phyloP scores from a whole-genome alignment of 352 stramenopile species.

The Pythium aphanidermatum region DNA sequence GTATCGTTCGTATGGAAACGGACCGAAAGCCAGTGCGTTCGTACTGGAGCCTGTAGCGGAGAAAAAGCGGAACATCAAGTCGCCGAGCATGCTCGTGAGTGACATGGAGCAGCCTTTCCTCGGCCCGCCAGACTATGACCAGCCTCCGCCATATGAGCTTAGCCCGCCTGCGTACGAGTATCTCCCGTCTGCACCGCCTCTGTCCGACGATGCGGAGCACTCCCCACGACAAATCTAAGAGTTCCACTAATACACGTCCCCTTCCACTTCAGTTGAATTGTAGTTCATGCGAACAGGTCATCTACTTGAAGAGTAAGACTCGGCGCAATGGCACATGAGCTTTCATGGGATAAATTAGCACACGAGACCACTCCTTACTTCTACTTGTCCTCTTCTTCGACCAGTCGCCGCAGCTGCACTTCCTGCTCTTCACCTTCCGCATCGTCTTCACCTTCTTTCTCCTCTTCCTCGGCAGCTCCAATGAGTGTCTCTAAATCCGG shows the following conservation, averaged over 20 bases:
- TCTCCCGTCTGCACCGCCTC: constrained; percentile 55
- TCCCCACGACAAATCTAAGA: constrained; percentile 15
- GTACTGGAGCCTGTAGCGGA: constrained; percentile 9
- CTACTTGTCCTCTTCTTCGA: constrained; percentile 6
- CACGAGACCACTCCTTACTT: too few relatives aligned
- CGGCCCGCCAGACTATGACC: constrained; percentile 27
- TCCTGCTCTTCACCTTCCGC: constrained; percentile 7
- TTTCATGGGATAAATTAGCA: not conserved
- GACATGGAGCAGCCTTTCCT: constrained; percentile 72
- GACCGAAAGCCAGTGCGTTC: not conserved
- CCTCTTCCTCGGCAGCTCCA: constrained; percentile 52
- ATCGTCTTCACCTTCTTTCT: constrained; percentile 32
- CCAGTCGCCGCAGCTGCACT: constrained; percentile 3
- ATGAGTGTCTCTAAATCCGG: constrained; percentile 47
- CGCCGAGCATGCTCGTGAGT: constrained; percentile 26
- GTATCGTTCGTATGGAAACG: constrained; percentile 8
- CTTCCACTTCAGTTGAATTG: too few relatives aligned
- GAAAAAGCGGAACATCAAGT: constrained; percentile 1
- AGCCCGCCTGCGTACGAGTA: constrained; percentile 48
- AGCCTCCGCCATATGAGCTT: constrained; percentile 26
- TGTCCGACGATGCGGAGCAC: constrained; percentile 25
- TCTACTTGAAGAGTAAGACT: too few relatives aligned
- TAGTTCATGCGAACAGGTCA: too few relatives aligned
- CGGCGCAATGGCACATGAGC: too few relatives aligned
- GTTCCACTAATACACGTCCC: too few relatives aligned